Percentiles rank a stretch among this genome's conserved stretches.
Conservation (phyloP, 2,329 filamentous ascomycete species). For the Neodidymelliopsis sp. region DNA sequence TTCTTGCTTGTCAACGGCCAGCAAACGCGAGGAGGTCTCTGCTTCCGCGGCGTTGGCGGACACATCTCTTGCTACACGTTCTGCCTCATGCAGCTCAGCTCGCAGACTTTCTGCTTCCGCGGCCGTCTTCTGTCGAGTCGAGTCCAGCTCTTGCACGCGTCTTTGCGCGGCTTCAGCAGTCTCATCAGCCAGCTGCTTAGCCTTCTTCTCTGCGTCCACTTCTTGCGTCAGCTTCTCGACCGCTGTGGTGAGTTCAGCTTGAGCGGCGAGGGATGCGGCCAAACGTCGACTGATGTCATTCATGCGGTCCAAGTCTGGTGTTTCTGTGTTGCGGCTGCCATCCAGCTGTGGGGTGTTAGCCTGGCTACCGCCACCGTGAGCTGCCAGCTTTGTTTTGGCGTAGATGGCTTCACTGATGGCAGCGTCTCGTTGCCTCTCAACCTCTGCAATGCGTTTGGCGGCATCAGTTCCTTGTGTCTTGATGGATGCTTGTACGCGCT, state of each 20-base stretch:
- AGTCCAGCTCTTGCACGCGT: constrained; percentile 83
- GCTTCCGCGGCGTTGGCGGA: constrained; percentile 80
- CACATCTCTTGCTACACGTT: constrained; percentile 81
- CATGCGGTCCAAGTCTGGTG: constrained; percentile 69
- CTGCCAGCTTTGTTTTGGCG: constrained; percentile 89
- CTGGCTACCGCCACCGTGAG: constrained; percentile 73
- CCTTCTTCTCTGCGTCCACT: constrained; percentile 79
- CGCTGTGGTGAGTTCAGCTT: constrained; percentile 81
- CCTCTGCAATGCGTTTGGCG: constrained; percentile 88
- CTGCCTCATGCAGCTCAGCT: constrained; percentile 80
- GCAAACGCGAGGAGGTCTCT: constrained; percentile 73
- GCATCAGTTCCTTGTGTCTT: constrained; percentile 87
- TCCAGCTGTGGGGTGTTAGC: constrained; percentile 63
- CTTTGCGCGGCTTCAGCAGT: constrained; percentile 82
- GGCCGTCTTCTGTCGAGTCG: constrained; percentile 81
- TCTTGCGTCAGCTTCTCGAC: constrained; percentile 74
- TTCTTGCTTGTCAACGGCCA: constrained; percentile 88
- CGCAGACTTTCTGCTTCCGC: constrained; percentile 86
- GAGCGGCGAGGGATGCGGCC: constrained; percentile 78
- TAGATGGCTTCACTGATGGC: constrained; percentile 96
- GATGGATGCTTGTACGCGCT: constrained; percentile 87
- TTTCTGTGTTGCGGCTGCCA: constrained; percentile 65
- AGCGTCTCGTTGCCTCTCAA: constrained; percentile 91
- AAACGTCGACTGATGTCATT: constrained; percentile 82
- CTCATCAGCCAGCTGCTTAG: constrained; percentile 86